Evolutionary conservation across 1,139 yeast genomes (phyloP).

Genomic region (Suhomyces yuchorum): DNA sequence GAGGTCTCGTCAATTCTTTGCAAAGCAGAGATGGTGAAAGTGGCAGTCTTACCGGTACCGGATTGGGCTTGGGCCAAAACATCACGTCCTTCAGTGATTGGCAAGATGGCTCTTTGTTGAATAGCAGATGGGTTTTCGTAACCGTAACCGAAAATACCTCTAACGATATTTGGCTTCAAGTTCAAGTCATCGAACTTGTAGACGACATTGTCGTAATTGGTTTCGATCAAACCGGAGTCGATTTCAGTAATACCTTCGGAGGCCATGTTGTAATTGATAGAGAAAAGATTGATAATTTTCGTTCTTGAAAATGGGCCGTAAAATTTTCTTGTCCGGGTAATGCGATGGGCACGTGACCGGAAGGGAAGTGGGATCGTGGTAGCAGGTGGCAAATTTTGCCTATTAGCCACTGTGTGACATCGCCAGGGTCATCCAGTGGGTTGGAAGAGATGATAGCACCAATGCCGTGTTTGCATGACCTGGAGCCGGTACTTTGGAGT

Average conservation of each 20-base stretch:
- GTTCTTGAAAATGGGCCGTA: constrained; percentile 11
- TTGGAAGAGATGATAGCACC: too few species aligned
- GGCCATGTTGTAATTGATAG: constrained; percentile 28
- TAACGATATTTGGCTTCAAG: constrained; percentile 73
- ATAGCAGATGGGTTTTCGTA: constrained; percentile 97
- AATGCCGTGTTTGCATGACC: too few species aligned
- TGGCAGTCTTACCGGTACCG: constrained; percentile 99
- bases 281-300: constrained; percentile 7
- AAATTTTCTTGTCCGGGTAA: constrained; percentile 21
- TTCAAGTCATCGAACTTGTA: constrained; percentile 85
- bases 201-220: constrained; percentile 97
- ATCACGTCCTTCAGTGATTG: constrained; percentile 95
- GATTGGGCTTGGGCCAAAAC: constrained; percentile 99
- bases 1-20: constrained; percentile 84
- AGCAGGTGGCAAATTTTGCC: too few species aligned
- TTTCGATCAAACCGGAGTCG: constrained; percentile 82
- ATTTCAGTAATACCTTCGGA: constrained; percentile 75
- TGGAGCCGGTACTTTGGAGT: too few species aligned
- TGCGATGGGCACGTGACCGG: constrained; percentile 14
- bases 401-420: too few species aligned
- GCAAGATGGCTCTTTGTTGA: constrained; percentile 97
- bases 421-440: too few species aligned
- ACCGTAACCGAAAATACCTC: constrained; percentile 97
- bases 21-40: constrained; percentile 95
- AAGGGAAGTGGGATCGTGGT: background rate